Percentiles rank a stretch among this genome's conserved stretches.
Evolutionary conservation across 2,329 filamentous ascomycete species (phyloP).

Genomic region (Acephala macrosclerotiorum): DNA sequence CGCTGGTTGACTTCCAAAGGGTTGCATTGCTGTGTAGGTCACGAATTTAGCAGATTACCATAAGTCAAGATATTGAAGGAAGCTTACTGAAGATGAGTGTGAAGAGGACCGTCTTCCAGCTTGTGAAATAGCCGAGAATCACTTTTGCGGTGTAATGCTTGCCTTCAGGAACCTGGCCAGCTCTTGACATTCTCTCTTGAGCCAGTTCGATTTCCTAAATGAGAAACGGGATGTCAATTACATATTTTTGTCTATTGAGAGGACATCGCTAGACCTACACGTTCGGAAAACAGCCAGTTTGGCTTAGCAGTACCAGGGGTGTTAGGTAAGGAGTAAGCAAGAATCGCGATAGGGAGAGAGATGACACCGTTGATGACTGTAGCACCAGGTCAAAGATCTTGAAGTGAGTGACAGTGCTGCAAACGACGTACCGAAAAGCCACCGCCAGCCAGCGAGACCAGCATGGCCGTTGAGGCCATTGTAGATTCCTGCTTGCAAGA

Average conservation of each 20-base stretch:
- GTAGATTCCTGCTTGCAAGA: slow-evolving; percentile 57
- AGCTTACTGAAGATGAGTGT: slow-evolving; percentile 32
- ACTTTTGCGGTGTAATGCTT: slow-evolving; percentile 57
- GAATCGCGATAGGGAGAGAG: slow-evolving; percentile 60
- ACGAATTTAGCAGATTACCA: background rate
- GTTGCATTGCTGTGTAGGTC: slow-evolving; percentile 28
- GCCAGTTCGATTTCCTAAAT: slow-evolving; percentile 52
- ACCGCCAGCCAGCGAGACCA: slow-evolving; percentile 56
- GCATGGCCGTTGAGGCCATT: slow-evolving; percentile 47
- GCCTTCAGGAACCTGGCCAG: slow-evolving; percentile 52
- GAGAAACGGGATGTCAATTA: background rate
- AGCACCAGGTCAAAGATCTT: background rate
- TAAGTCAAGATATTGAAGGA: background rate
- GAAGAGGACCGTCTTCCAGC: slow-evolving; percentile 41
- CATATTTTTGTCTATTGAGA: background rate
- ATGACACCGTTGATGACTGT: slow-evolving; percentile 57
- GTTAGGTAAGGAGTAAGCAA: slow-evolving; percentile 55
- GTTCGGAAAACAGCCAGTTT: slow-evolving; percentile 37
- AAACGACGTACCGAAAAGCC: slow-evolving; percentile 48
- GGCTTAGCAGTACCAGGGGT: slow-evolving; percentile 55
- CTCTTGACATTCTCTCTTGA: slow-evolving; percentile 56
- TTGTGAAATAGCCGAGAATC: slow-evolving; percentile 54
- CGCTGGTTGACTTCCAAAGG: slow-evolving; percentile 24
- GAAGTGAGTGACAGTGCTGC: background rate
- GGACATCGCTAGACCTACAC: slow-evolving; percentile 14